Evolutionary conservation across 202 grass and related monocot species (phyloP), one percentile per base, ranked within the genome.

Genomic region (Dendrocalamus latiflorus): DNA sequence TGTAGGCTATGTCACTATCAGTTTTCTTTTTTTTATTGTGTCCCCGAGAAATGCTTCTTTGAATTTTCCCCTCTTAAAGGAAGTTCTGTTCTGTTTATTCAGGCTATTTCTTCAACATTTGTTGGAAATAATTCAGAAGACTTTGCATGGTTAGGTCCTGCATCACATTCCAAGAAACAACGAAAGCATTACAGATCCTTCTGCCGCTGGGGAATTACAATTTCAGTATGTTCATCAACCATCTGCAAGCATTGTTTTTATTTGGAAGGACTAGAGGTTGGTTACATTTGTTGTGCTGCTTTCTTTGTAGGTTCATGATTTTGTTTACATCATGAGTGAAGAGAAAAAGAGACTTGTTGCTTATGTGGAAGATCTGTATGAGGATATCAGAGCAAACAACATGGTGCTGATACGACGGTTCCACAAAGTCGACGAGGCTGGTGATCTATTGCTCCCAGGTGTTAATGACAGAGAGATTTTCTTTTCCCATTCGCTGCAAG

Each of bases 281-380:
- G 33, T 44, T 70, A 80, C 68, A 37, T 56, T 15, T 8, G 14
- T 75, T 73, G 6, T 28, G 16, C 33, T 67, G 36, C 39, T 76
- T 21, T 43, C 18, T 56, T 85, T 85, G 58, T 30, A 94, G 92
- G 87, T 94, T 34, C 83, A 94, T 78, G 76, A 91, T 56, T 94
- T 94, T 71, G 83, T 94, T 56, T 84, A 78, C 72, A 74, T 94
- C 47, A 70, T 85, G 86, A 37, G 36, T 39, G 86, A 94, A 82
- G 86, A 89, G 43, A 82, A 65, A 13, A 81, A 85, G 65, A 82
- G 66, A 9, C 76, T 76, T 16, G 76, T 94, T 50, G 83, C 83
- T 44, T 91, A 94, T 79, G 83, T 94, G 49, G 86, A 91, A 73
- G 91, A 91, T 72, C 55, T 94, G 42, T 94, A 94, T 14, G 70